Percentiles rank a stretch among this genome's conserved stretches.
phyloP scores from a whole-genome alignment of 306 rosid genomes.

The Fagus sylvatica region DNA sequence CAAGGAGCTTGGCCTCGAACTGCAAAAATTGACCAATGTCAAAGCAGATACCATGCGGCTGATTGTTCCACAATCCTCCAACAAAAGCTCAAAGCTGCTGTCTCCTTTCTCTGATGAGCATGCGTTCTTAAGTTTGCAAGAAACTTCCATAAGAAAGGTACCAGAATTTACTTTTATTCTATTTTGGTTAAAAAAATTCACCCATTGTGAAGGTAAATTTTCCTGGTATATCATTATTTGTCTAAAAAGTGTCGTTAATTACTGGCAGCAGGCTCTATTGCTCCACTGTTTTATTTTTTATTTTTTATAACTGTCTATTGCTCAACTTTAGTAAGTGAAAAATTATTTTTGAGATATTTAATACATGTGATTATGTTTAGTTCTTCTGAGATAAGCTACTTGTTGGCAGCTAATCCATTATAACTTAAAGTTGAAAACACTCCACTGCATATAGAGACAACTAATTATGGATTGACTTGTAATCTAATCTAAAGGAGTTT shows the following conservation, averaged over 20 bases:
- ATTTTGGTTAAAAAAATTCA: not conserved
- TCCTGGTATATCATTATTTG: not conserved
- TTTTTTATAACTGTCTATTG: too few relatives aligned
- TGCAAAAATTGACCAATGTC: slow-evolving; percentile 58
- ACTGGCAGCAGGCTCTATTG: not conserved
- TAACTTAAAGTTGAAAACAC: not conserved
- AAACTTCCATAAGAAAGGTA: slow-evolving; percentile 72
- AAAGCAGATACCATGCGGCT: slow-evolving; percentile 81
- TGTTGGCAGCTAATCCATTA: not conserved
- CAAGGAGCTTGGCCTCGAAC: slow-evolving; percentile 75
- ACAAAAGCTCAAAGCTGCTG: slow-evolving; percentile 61
- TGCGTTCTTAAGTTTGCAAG: slow-evolving; percentile 54
- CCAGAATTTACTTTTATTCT: slow-evolving; percentile 10
- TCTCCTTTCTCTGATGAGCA: slow-evolving; percentile 80
- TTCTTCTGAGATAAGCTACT: not conserved
- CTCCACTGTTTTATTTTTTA: not conserved
- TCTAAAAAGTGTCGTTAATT: not conserved
- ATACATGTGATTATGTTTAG: not conserved
- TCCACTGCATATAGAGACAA: not conserved
- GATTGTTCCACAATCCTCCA: slow-evolving; percentile 59
- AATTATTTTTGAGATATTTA: not conserved
- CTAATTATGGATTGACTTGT: not conserved
- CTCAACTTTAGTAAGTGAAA: not conserved
- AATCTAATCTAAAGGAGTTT: not conserved
- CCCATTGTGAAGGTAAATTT: not conserved